Evolutionary conservation across 768 basidiomycete genomes (phyloP).

Genomic region (Galerina marginata): DNA sequence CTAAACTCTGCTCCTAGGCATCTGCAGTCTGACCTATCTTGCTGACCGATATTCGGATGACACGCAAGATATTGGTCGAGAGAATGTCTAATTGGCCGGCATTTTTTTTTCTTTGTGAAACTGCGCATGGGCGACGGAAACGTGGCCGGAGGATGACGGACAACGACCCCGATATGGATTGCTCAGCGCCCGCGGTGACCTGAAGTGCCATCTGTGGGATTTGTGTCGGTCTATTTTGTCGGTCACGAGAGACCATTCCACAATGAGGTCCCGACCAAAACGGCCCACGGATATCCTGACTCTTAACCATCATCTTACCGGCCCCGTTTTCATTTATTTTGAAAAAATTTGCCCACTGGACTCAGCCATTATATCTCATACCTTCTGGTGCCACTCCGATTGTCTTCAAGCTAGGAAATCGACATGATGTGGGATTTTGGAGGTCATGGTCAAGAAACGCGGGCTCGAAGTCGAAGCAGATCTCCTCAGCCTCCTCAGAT

Average conservation of each 20-base stretch:
- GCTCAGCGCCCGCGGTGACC: slow-evolving; percentile 10
- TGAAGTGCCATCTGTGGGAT: slow-evolving; percentile 1
- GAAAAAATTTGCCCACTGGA: no score
- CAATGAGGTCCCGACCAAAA: slow-evolving; percentile 7
- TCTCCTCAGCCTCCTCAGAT: slow-evolving; percentile 32
- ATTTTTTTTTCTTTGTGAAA: no score
- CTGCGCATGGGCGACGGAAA: slow-evolving; percentile 2
- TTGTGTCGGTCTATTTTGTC: background rate
- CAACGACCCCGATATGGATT: slow-evolving; percentile 9
- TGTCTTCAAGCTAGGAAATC: slow-evolving; percentile 15
- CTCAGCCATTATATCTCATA: no score
- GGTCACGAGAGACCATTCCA: background rate
- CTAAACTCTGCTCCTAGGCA: no score
- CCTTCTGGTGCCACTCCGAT: no score
- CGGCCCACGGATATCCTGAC: slow-evolving; percentile 14
- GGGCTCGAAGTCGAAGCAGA: slow-evolving; percentile 22
- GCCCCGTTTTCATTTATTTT: no score
- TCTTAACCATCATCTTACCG: slow-evolving; percentile 1
- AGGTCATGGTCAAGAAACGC: slow-evolving; percentile 20
- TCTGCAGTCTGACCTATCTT: no score
- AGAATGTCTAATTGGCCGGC: no score
- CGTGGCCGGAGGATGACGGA: slow-evolving; percentile 4
- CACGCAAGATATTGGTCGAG: no score
- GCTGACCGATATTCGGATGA: no score
- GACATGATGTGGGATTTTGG: slow-evolving; percentile 48